Percentiles rank a stretch among this genome's conserved stretches.
Evolutionary conservation across 345 rosid genomes (phyloP).

Genomic region (Bruguiera sexangula): DNA sequence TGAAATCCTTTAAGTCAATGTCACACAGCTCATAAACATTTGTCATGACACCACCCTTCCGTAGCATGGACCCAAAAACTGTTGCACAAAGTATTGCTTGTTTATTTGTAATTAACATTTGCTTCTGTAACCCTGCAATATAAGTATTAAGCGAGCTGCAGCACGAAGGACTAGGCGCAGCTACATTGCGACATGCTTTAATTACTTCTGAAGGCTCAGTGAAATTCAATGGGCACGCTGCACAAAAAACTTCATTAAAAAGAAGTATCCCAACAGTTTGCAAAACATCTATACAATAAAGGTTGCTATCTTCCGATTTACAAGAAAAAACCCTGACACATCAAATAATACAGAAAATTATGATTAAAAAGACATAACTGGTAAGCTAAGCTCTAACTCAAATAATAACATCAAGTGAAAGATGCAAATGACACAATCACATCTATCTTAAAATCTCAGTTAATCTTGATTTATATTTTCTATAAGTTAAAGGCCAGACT

Average conservation of each 20-base stretch:
- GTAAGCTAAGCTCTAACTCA: not conserved
- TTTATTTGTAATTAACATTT: conserved; percentile 92
- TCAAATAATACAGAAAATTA: not conserved
- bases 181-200: conserved; percentile 75
- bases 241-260: conserved; percentile 18
- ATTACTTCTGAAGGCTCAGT: conserved; percentile 79
- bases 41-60: conserved; percentile 82
- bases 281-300: not conserved
- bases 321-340: not conserved
- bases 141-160: conserved; percentile 85
- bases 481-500: not conserved
- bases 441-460: not conserved
- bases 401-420: not conserved
- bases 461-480: not conserved
- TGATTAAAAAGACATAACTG: not conserved
- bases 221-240: conserved; percentile 90
- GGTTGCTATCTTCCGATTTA: not conserved
- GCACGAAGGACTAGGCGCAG: conserved; percentile 89
- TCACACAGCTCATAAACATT: conserved; percentile 92
- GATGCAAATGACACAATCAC: not conserved
- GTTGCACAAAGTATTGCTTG: conserved; percentile 95
- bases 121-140: conserved; percentile 77
- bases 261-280: not conserved
- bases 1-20: conserved; percentile 91
- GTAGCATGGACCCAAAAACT: conserved; percentile 69